Evolutionary conservation across 1,284 basidiomycete species (phyloP), one percentile per base, ranked within the genome.

Genomic region (Ganoderma leucocontextum): DNA sequence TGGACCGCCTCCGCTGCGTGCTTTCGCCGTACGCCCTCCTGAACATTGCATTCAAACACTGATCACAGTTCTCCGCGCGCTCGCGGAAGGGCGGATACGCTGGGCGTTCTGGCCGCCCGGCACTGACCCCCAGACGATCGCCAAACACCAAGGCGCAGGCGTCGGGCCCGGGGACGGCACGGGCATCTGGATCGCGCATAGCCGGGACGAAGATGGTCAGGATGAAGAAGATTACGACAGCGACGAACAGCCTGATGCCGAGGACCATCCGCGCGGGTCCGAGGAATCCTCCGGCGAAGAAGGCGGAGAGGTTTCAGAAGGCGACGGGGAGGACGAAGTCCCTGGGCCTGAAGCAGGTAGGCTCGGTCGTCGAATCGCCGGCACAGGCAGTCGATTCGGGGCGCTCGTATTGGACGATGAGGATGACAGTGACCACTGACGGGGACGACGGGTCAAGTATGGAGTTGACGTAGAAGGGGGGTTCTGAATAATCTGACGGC

Each of bases 101-200:
- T 97, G 95, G 95, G 92, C 89, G 25, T 97, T 96, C 80, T 93
- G 91, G 89, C 93, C 94, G 6, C 90, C 89, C 19, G 85, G 77
- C 8, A 84, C 81, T 1, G 78, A 83, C 36, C 66, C 75, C 9
- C 72, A 72, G 9, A 70, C 69, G 39, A 74, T 82, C 42, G 66
- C 70, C 22, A 71, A 61, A 57, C 68, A 75, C 49, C 68, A 75
- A 33, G 53, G 33, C 42, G 58, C 57, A 33, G 57, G 17, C 55
- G 35, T 19, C 22, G 36, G 7, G 25, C 44, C 44, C 60, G 70
- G 70, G 52, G 74, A 73, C 29, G 80, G 79, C 7, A 74, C 77
- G 29, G 86, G 93, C 4, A 87, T 93, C 70, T 93, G 89, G 90
- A 82, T 92, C 61, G 82, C 82, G 41, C 74, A 75, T 61, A 75